Evolutionary conservation across 805 yeast species (phyloP).

Genomic region (Candida alai): DNA sequence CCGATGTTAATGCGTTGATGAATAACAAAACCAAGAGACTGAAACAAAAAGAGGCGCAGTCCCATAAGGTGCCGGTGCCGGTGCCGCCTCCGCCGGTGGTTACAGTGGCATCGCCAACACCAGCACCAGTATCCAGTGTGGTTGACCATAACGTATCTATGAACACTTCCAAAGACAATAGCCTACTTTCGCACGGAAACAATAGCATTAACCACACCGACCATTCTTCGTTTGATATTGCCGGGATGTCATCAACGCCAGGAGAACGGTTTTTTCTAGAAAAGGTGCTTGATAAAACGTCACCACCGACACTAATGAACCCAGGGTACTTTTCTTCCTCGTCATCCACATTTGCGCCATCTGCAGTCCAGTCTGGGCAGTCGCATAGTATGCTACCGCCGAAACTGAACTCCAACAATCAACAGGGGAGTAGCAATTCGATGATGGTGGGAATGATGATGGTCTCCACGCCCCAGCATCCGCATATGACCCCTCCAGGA

Average conservation of each 20-base stretch:
- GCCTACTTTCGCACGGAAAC: slow-evolving; percentile 23
- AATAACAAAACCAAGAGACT: slow-evolving; percentile 16
- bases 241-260: slow-evolving; percentile 39
- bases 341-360: slow-evolving; percentile 19
- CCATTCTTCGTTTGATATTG: slow-evolving; percentile 39
- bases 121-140: background rate
- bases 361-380: no score
- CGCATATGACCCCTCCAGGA: slow-evolving; percentile 5
- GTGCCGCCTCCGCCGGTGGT: background rate
- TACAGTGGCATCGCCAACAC: no score
- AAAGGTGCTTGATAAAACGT: slow-evolving; percentile 36
- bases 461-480: slow-evolving; percentile 45
- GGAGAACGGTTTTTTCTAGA: slow-evolving; percentile 38
- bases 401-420: slow-evolving; percentile 13
- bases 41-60: slow-evolving; percentile 3
- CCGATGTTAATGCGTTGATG: slow-evolving; percentile 34
- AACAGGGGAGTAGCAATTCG: slow-evolving; percentile 7
- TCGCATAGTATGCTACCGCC: no score
- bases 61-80: slow-evolving; percentile 4
- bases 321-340: slow-evolving; percentile 33
- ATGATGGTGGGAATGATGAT: slow-evolving; percentile 24
- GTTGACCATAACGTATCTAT: slow-evolving; percentile 14
- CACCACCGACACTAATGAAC: slow-evolving; percentile 26
- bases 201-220: slow-evolving; percentile 30
- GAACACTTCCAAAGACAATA: slow-evolving; percentile 24